phyloP scores from a whole-genome alignment of 768 basidiomycete species.

The Russula abietina region DNA sequence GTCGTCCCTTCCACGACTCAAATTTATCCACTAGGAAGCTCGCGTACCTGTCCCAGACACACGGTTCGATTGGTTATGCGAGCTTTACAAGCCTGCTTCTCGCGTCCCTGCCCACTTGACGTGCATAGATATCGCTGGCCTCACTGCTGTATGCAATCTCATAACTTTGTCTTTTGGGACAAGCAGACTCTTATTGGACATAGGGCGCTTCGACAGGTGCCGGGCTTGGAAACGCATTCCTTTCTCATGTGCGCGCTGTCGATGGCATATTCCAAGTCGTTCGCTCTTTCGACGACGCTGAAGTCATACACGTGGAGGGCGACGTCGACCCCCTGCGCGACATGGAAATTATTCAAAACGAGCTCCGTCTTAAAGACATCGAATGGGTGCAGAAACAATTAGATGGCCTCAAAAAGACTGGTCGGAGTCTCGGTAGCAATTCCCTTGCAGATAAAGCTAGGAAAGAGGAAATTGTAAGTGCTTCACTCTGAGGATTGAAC shows the following conservation, averaged over 20 bases:
- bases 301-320: slow-evolving; percentile 98
- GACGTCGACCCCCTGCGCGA: slow-evolving; percentile 94
- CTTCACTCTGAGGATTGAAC: neutral
- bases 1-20: neutral
- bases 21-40: slow-evolving; percentile 48
- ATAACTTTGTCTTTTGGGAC: slow-evolving; percentile 1
- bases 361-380: slow-evolving; percentile 93
- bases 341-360: slow-evolving; percentile 95
- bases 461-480: slow-evolving; percentile 89
- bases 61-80: slow-evolving; percentile 92
- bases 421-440: slow-evolving; percentile 62
- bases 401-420: slow-evolving; percentile 68
- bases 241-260: slow-evolving; percentile 95
- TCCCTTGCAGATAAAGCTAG: slow-evolving; percentile 89
- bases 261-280: slow-evolving; percentile 99
- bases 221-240: slow-evolving; percentile 94
- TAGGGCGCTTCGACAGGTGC: slow-evolving; percentile 96
- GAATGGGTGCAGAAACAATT: slow-evolving; percentile 96
- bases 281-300: slow-evolving; percentile 97
- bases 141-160: slow-evolving; percentile 68
- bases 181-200: slow-evolving; percentile 11
- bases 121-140: slow-evolving; percentile 96
- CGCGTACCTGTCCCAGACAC: slow-evolving; percentile 92
- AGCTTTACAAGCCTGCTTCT: slow-evolving; percentile 81
- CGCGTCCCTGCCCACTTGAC: slow-evolving; percentile 92